Conservation (phyloP, 2,329 filamentous ascomycete genomes). For the Juglanconis oblonga region DNA sequence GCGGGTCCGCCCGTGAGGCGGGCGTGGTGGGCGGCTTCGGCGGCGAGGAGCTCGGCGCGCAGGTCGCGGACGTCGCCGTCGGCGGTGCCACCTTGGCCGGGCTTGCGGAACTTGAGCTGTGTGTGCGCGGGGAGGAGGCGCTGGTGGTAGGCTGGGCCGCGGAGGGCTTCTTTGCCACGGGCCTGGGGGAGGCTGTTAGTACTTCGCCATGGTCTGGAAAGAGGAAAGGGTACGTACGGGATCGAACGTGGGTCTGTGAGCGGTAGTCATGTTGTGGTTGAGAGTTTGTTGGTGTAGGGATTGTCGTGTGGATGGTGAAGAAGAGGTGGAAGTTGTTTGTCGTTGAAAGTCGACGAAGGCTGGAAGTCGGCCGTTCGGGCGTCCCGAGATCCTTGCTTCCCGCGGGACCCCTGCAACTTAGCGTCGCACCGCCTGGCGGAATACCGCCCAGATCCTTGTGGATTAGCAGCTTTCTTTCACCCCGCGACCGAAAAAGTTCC, state of each 20-base stretch:
- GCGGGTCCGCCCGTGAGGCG: constrained; percentile 69
- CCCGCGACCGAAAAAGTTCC: constrained; percentile 16
- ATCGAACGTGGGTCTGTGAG: constrained; percentile 90
- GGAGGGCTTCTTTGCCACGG: constrained; percentile 88
- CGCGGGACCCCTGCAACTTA: constrained; percentile 11
- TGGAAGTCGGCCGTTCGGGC: constrained; percentile 6
- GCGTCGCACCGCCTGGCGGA: constrained; percentile 15
- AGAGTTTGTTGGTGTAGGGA: neutral
- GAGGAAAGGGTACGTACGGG: constrained; percentile 56
- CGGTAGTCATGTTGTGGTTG: constrained; percentile 56
- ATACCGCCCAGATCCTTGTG: neutral
- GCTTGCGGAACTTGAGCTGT: constrained; percentile 82
- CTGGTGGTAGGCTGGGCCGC: constrained; percentile 93
- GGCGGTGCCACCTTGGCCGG: constrained; percentile 84
- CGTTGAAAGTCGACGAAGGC: neutral
- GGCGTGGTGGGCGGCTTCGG: constrained; percentile 82
- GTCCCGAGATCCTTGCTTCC: constrained; percentile 7
- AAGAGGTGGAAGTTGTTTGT: neutral
- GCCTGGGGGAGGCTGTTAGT: constrained; percentile 48
- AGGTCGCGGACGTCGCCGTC: constrained; percentile 72
- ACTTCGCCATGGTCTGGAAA: neutral
- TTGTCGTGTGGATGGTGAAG: neutral
- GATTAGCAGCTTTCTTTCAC: neutral
- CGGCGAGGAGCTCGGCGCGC: constrained; percentile 82
- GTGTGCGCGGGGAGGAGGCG: constrained; percentile 92